phyloP scores from a whole-genome alignment of 2,329 filamentous ascomycete species.

The Atkinsonella hypoxylon region DNA sequence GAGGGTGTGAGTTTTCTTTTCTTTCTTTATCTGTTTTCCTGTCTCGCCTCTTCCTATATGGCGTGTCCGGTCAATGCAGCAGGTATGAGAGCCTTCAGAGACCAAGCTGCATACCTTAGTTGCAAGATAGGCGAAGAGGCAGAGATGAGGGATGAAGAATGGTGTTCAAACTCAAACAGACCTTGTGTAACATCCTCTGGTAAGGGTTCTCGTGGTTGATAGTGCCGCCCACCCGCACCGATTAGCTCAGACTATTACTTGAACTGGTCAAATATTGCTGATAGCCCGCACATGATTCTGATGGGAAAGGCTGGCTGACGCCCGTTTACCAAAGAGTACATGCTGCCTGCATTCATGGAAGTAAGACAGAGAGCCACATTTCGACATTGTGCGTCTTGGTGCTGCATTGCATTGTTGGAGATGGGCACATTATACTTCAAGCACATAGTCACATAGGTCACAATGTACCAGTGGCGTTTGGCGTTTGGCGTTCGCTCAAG shows the following conservation, averaged over 20 bases:
- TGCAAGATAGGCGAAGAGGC: background rate
- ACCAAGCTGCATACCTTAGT: background rate
- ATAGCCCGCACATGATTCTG: background rate
- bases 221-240: background rate
- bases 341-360: no score
- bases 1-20: background rate
- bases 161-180: background rate
- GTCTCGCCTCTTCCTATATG: no score
- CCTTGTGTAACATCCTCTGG: background rate
- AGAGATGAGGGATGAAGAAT: background rate
- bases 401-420: background rate
- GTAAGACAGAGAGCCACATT: no score
- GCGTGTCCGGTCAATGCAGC: background rate
- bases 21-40: no score
- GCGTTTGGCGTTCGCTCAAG: background rate
- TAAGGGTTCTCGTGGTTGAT: background rate
- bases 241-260: background rate
- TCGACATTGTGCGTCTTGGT: no score
- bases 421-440: no score
- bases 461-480: background rate
- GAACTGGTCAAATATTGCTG: background rate
- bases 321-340: no score
- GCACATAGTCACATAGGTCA: no score
- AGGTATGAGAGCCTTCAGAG: no score
- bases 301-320: no score